These are phyloP conservation scores for Salix viminalis DNA, from an alignment of 345 rosid genomes.

Conservation along the genomic window DNA sequence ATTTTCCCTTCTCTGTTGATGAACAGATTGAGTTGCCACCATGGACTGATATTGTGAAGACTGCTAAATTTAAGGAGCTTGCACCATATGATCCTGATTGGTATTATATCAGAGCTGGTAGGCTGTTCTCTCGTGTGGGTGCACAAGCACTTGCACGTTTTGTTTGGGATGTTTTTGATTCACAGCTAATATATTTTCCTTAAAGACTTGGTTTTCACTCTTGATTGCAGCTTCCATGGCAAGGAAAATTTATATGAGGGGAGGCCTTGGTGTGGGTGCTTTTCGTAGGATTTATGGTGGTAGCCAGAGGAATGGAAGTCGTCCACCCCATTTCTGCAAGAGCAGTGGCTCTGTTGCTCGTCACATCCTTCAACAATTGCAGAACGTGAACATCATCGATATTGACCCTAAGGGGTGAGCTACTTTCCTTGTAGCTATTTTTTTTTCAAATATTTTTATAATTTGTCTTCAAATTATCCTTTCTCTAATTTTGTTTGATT, in stretches of 20 bases:
- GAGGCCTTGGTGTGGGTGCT: conserved; percentile 92
- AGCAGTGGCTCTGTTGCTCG: conserved; percentile 87
- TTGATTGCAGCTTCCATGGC: conserved; percentile 73
- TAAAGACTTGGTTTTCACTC: not conserved
- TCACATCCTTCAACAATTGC: conserved; percentile 77
- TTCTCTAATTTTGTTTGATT: not conserved
- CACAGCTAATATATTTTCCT: too few species aligned
- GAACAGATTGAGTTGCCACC: conserved; percentile 74
- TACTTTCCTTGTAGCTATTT: not conserved
- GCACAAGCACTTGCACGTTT: not conserved
- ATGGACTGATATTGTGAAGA: conserved; percentile 35
- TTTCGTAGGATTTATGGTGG: conserved; percentile 84
- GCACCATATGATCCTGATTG: conserved; percentile 39
- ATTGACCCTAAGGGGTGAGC: conserved; percentile 64
- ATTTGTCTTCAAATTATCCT: not conserved
- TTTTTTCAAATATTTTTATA: not conserved
- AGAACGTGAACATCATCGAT: conserved; percentile 61
- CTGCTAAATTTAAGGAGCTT: conserved; percentile 32
- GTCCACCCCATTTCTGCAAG: conserved; percentile 88
- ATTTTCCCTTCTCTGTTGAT: too few species aligned
- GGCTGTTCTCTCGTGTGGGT: not conserved
- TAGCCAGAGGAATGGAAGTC: conserved; percentile 81
- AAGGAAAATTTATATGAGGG: conserved; percentile 82
- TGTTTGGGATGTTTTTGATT: not conserved
- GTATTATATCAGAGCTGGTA: conserved; percentile 66